Percentiles rank a stretch among this genome's conserved stretches.
These are phyloP conservation scores for Perkinsela sp. DNA, from an alignment of 208 protist species.

Conservation along the genomic window DNA sequence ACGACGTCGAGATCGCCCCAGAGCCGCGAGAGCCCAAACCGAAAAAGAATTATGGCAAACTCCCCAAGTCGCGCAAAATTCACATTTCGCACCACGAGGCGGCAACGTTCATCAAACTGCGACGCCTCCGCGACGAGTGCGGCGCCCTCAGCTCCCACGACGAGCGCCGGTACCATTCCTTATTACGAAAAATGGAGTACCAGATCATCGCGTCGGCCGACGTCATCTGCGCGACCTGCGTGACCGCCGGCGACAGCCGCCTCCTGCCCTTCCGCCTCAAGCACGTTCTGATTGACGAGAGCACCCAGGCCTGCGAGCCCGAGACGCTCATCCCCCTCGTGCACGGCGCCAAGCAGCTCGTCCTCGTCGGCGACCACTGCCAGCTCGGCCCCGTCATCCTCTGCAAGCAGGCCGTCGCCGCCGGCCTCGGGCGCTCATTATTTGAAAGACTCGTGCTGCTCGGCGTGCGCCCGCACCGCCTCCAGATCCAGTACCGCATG, in stretches of 20 bases:
- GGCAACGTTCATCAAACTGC: conserved; percentile 17
- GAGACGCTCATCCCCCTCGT: conserved; percentile 84
- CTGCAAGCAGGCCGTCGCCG: conserved; percentile 58
- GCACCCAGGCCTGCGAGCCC: conserved; percentile 78
- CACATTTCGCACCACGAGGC: neutral
- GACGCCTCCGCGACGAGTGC: conserved; percentile 29
- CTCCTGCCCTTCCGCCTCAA: conserved; percentile 48
- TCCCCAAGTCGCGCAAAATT: neutral
- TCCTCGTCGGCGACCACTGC: conserved; percentile 79
- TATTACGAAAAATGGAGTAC: conserved; percentile 18
- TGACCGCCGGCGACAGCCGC: conserved; percentile 60
- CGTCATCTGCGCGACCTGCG: conserved; percentile 83
- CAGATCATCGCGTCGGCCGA: conserved; percentile 53
- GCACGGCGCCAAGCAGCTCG: conserved; percentile 58
- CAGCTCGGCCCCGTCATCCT: conserved; percentile 84
- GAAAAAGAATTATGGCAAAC: neutral
- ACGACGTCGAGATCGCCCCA: neutral
- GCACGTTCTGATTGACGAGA: conserved; percentile 83
- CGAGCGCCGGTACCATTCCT: conserved; percentile 20
- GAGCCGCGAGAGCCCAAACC: conserved; percentile 13
- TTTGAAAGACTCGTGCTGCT: conserved; percentile 81
- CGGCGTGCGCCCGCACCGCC: conserved; percentile 44
- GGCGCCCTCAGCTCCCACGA: conserved; percentile 36
- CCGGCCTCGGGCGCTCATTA: conserved; percentile 64
- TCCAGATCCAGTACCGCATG: conserved; percentile 94